Evolutionary conservation across 805 yeast genomes (phyloP), one percentile per base, ranked within the genome.

Genomic region (Saccharomycopsis babjevae): DNA sequence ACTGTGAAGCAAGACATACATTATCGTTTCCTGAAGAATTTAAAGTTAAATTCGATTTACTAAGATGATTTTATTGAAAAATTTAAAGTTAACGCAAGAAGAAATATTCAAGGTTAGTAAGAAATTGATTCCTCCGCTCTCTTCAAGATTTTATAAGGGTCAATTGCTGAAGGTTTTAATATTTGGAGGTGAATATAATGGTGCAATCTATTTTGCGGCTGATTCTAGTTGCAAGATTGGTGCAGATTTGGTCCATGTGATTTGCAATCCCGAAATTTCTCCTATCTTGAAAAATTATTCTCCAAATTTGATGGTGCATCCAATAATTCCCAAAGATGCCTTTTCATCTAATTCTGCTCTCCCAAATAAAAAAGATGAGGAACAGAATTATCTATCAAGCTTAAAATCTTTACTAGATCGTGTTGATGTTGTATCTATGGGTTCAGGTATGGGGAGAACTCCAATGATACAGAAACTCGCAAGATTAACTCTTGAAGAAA

Each of bases 271-370:
- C 57, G 73, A 76, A 36, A 97, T 97, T 0, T 92, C 89, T 0
- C 74, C 86, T 0, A 85, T 89, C 6, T 90, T 93, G 68, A 93
- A 93, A 72, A 74, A 85, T 34, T 94, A 94, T 72, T 83, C 96
- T 6, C 98, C 99, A 0, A 91, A 93, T 69, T 74, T 93, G 57
- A 94, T 93, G 97, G 96, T 94, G 1, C 98, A 94, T 74, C 98
- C 98, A 0, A 90, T 89, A 70, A 70, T 92, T 65, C 52, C 52
- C 5, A 78, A 74, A 60, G 73, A 70, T 56, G 71, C 70, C 50
- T 73, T 74, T 7, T 54, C 56, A 3, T 39, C 38, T 13, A 62
- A 59, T 39, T 66, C 67, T 1, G 66, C 68, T 2, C 67, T 66
- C 2, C 65, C 68, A 2, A 67, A 67, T 3, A 68, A 68, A 32